phyloP scores from a whole-genome alignment of 148 eudicot species.

The Arbutus unedo region DNA sequence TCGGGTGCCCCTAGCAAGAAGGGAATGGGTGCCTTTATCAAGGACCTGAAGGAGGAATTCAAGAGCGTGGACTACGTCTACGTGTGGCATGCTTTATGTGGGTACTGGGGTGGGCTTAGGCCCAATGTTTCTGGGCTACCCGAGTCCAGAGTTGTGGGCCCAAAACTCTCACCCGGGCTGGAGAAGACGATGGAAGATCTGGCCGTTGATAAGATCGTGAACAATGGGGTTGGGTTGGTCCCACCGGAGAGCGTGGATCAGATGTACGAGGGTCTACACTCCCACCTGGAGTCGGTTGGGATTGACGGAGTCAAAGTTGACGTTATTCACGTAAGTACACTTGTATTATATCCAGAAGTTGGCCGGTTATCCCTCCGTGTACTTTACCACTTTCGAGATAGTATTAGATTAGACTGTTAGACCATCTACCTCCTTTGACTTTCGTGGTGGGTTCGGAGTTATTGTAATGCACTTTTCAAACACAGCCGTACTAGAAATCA shows the following conservation, averaged over 20 bases:
- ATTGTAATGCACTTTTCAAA: too few relatives aligned
- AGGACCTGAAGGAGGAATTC: constrained; percentile 68
- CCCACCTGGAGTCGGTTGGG: constrained; percentile 72
- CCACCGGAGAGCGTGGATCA: constrained; percentile 60
- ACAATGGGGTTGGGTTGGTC: constrained; percentile 82
- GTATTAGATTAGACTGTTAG: too few relatives aligned
- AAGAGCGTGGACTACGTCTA: constrained; percentile 74
- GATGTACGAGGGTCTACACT: constrained; percentile 80
- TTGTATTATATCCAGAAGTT: too few relatives aligned
- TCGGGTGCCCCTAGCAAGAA: constrained; percentile 35
- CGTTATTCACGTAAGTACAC: constrained; percentile 76
- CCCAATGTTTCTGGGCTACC: constrained; percentile 63
- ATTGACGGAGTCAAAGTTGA: constrained; percentile 95
- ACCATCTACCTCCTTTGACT: too few relatives aligned
- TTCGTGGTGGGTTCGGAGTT: too few relatives aligned
- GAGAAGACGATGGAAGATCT: constrained; percentile 85
- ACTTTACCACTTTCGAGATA: too few relatives aligned
- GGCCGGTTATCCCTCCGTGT: too few relatives aligned
- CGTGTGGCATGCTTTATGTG: constrained; percentile 95
- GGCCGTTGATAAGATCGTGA: constrained; percentile 88
- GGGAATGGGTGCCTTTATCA: constrained; percentile 79
- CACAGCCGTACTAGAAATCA: too few relatives aligned
- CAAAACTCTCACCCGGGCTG: constrained; percentile 66
- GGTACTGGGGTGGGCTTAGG: constrained; percentile 92
- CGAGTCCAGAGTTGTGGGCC: constrained; percentile 44